Percentiles rank a stretch among this genome's conserved stretches.
phyloP scores from a whole-genome alignment of 148 eudicot genomes.

The Silene latifolia region DNA sequence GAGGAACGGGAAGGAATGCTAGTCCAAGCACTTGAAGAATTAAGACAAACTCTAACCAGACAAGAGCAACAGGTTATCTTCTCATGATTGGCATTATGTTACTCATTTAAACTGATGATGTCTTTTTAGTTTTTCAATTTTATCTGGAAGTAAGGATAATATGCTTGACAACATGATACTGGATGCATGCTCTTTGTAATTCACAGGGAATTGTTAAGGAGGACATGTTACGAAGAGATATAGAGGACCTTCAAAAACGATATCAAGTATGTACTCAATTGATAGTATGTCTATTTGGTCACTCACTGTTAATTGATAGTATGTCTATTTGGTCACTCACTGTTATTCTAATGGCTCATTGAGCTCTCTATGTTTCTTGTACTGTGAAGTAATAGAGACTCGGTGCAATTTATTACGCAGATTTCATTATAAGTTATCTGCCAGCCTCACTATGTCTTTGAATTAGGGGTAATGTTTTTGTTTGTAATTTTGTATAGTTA shows the following conservation, averaged over 20 bases:
- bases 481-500: background rate
- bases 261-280: constrained; percentile 59
- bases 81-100: background rate
- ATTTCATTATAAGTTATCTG: background rate
- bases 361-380: constrained; percentile 13
- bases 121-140: background rate
- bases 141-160: background rate
- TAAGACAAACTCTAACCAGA: constrained; percentile 83
- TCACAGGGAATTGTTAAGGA: constrained; percentile 73
- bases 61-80: constrained; percentile 84
- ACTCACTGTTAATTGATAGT: background rate
- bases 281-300: background rate
- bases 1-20: constrained; percentile 90
- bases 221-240: constrained; percentile 81
- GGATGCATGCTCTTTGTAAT: background rate
- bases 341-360: background rate
- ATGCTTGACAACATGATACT: background rate
- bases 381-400: background rate
- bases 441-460: background rate
- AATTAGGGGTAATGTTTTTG: background rate
- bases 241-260: constrained; percentile 89
- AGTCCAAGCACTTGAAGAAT: constrained; percentile 89
- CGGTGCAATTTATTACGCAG: background rate
- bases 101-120: constrained; percentile 1
- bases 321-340: background rate